Percentiles rank a stretch among this genome's conserved stretches.
Conservation (phyloP, 2,329 filamentous ascomycete genomes). For the Pseudocercospora musae region DNA sequence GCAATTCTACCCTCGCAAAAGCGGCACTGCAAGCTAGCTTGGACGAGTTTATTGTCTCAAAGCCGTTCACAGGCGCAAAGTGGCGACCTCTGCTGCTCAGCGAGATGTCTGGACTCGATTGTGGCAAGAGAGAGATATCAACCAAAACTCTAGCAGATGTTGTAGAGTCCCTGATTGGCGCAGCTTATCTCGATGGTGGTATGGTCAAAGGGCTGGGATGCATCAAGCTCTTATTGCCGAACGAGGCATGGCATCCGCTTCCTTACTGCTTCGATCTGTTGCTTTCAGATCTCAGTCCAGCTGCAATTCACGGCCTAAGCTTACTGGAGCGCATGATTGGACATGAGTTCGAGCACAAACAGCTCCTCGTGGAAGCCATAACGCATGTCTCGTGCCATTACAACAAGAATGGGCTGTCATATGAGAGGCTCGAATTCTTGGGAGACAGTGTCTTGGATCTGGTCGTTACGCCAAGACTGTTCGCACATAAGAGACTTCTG, state of each 20-base stretch:
- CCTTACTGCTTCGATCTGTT: conserved; percentile 13
- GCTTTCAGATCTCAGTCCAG: conserved; percentile 45
- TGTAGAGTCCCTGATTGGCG: conserved; percentile 79
- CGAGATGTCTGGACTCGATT: conserved; percentile 38
- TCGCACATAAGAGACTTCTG: conserved; percentile 47
- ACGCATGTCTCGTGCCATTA: conserved; percentile 59
- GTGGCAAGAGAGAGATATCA: conserved; percentile 49
- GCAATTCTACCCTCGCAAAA: conserved; percentile 68
- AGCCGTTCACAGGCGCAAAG: conserved; percentile 63
- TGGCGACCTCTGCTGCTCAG: conserved; percentile 67
- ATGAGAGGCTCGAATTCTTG: conserved; percentile 81
- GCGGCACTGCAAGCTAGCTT: conserved; percentile 63
- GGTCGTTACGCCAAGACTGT: conserved; percentile 65
- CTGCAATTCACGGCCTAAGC: conserved; percentile 42
- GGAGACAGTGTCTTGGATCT: conserved; percentile 83
- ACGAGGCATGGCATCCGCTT: conserved; percentile 37
- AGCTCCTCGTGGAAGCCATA: conserved; percentile 71
- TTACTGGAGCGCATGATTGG: conserved; percentile 65
- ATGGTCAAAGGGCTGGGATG: conserved; percentile 61
- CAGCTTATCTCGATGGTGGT: conserved; percentile 67
- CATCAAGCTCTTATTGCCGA: conserved; percentile 63
- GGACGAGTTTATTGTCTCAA: conserved; percentile 68
- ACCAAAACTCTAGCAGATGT: conserved; percentile 85
- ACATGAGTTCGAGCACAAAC: conserved; percentile 66
- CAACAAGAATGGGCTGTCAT: conserved; percentile 49